These are phyloP conservation scores for Thalassiosira ordinaria DNA, from an alignment of 352 stramenopile genomes.

Conservation along the genomic window DNA sequence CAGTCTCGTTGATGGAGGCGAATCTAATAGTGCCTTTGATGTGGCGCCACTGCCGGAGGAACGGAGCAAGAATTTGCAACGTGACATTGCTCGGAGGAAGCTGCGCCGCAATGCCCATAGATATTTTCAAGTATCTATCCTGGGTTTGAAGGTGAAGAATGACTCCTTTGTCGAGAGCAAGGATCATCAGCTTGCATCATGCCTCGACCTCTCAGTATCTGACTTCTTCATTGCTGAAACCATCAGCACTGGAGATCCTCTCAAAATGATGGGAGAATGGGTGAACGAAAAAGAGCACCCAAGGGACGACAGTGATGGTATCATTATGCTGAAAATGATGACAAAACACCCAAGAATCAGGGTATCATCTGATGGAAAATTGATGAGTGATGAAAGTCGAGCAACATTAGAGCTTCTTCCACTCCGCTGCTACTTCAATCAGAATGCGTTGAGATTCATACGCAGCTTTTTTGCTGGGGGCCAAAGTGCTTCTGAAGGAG, in stretches of 20 bases:
- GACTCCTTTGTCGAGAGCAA: slow-evolving; percentile 65
- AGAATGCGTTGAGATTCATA: slow-evolving; percentile 75
- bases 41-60: slow-evolving; percentile 65
- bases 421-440: slow-evolving; percentile 78
- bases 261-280: slow-evolving; percentile 85
- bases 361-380: slow-evolving; percentile 69
- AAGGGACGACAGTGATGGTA: slow-evolving; percentile 70
- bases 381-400: slow-evolving; percentile 79
- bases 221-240: slow-evolving; percentile 84
- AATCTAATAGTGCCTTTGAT: slow-evolving; percentile 34
- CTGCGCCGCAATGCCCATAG: slow-evolving; percentile 44
- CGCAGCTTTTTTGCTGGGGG: slow-evolving; percentile 70
- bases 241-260: slow-evolving; percentile 64
- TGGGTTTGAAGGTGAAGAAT: slow-evolving; percentile 65
- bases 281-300: slow-evolving; percentile 80
- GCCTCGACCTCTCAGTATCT: slow-evolving; percentile 64
- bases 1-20: slow-evolving; percentile 47
- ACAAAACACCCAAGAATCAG: slow-evolving; percentile 68
- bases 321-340: slow-evolving; percentile 83
- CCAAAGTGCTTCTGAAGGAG: slow-evolving; percentile 33
- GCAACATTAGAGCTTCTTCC: slow-evolving; percentile 76
- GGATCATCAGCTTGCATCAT: slow-evolving; percentile 70
- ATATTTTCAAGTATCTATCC: slow-evolving; percentile 72
- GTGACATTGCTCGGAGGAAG: slow-evolving; percentile 21
- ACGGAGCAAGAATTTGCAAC: slow-evolving; percentile 19